These are phyloP conservation scores for Aethionema arabicum DNA, from an alignment of 345 rosid species.

Conservation along the genomic window DNA sequence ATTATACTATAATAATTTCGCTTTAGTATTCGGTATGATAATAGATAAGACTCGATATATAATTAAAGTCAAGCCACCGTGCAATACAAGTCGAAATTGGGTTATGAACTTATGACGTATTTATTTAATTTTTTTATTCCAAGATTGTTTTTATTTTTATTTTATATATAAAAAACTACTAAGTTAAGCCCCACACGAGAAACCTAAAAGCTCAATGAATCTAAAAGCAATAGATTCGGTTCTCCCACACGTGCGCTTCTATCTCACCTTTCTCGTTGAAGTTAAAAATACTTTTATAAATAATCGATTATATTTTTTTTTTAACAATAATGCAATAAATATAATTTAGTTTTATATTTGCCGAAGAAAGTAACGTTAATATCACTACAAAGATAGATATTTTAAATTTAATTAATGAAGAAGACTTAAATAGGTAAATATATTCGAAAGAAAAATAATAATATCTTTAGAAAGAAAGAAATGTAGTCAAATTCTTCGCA, in stretches of 20 bases:
- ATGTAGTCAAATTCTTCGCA: slow-evolving; percentile 29
- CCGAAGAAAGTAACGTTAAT: too few species aligned
- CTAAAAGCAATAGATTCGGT: slow-evolving; percentile 36
- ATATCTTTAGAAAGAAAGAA: background rate
- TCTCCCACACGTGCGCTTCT: slow-evolving; percentile 40
- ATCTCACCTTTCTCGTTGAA: slow-evolving; percentile 24
- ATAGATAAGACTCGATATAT: slow-evolving; percentile 9
- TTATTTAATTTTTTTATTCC: too few species aligned
- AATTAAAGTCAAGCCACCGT: slow-evolving; percentile 42
- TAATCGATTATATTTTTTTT: too few species aligned
- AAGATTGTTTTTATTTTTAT: background rate
- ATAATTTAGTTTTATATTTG: too few species aligned
- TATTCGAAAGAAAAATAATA: too few species aligned
- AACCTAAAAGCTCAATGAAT: slow-evolving; percentile 27
- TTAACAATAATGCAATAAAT: too few species aligned
- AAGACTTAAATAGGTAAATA: too few species aligned
- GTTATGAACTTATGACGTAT: background rate
- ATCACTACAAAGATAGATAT: too few species aligned
- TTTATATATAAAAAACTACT: background rate
- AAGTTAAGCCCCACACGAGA: slow-evolving; percentile 36
- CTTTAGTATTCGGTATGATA: slow-evolving; percentile 8
- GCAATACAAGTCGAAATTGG: slow-evolving; percentile 39
- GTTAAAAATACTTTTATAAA: background rate
- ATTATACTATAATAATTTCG: background rate
- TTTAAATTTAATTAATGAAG: too few species aligned